Conservation (phyloP, 805 yeast genomes). For the Nakazawaea sp. region DNA sequence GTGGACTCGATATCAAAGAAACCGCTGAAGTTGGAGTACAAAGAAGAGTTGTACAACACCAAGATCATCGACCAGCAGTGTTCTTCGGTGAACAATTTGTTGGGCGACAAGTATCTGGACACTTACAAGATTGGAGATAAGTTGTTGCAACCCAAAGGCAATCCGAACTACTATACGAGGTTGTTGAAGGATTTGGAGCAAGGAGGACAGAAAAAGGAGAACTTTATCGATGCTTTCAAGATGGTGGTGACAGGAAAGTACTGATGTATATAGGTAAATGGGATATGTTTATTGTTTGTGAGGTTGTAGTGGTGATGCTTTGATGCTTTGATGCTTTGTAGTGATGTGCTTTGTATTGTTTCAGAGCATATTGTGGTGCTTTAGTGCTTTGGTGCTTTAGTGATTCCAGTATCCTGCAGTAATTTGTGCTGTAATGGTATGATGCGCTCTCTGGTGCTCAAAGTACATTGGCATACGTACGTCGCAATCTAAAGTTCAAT, state of each 20-base stretch:
- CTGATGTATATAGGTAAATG: too few species aligned
- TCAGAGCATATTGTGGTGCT: too few species aligned
- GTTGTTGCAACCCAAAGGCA: conserved; percentile 74
- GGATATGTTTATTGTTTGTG: too few species aligned
- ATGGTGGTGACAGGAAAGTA: conserved; percentile 74
- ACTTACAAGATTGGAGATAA: conserved; percentile 62
- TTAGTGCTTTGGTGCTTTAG: too few species aligned
- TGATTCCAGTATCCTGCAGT: too few species aligned
- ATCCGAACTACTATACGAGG: conserved; percentile 71
- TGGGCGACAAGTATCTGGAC: conserved; percentile 53
- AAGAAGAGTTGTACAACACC: conserved; percentile 43
- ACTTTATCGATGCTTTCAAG: conserved; percentile 55
- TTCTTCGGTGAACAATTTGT: conserved; percentile 47
- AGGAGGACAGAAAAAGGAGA: conserved; percentile 63
- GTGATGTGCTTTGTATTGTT: too few species aligned
- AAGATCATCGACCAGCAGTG: conserved; percentile 46
- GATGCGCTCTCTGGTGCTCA: too few species aligned
- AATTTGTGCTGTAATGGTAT: too few species aligned
- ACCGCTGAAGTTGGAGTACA: conserved; percentile 29
- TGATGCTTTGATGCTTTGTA: too few species aligned
- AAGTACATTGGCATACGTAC: too few species aligned
- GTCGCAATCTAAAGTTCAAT: too few species aligned
- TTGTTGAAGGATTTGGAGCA: conserved; percentile 56
- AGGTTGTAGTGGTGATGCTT: not conserved
- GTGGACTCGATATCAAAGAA: conserved; percentile 12